A percentile compares a stretch with the other conserved stretches of the same genome.
Evolutionary conservation across 2,329 filamentous ascomycete genomes (phyloP).

Genomic region (Aphanoascus verrucosus): DNA sequence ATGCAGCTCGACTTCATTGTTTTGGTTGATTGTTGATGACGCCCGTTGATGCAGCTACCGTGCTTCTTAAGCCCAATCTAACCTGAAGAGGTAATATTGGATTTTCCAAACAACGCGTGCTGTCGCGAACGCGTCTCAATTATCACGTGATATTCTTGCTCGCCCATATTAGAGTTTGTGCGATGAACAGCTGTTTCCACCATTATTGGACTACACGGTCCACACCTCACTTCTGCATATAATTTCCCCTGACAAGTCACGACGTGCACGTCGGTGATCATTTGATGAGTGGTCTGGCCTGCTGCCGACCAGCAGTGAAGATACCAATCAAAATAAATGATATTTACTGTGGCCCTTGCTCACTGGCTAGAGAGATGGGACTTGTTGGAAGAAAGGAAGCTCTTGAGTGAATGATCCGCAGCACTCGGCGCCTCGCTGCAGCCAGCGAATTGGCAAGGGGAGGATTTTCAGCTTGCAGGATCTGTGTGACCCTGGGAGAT

Average conservation of each 20-base stretch:
- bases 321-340: neutral
- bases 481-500: no score
- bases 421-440: neutral
- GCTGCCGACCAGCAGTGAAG: no score
- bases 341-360: neutral
- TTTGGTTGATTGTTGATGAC: conserved; percentile 8
- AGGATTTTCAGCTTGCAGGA: no score
- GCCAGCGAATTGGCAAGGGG: no score
- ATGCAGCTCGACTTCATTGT: neutral
- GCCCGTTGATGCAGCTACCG: conserved; percentile 9
- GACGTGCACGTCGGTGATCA: no score
- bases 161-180: neutral
- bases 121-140: neutral
- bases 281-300: no score
- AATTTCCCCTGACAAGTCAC: neutral
- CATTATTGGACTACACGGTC: neutral
- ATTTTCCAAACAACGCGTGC: neutral
- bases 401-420: neutral
- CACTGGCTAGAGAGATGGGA: neutral
- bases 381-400: neutral
- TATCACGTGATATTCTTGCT: neutral
- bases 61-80: neutral
- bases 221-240: neutral
- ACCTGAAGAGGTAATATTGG: conserved; percentile 5
- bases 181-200: neutral